Base-by-base conservation (phyloP, 2,329 filamentous ascomycete genomes). In the Colletotrichum chrysophilum region DNA sequence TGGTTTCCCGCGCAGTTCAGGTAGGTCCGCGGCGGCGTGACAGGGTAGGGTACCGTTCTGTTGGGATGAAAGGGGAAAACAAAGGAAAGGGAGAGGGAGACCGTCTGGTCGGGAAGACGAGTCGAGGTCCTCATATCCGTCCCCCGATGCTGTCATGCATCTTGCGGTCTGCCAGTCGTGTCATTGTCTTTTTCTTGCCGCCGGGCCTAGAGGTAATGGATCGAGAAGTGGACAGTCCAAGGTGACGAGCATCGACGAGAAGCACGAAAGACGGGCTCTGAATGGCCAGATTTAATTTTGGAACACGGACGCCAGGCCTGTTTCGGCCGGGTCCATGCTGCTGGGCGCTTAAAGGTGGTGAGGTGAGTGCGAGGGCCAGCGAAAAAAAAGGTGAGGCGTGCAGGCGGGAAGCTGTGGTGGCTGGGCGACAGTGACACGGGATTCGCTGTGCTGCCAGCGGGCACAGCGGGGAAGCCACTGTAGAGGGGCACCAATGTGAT, bases 321-420 rank as follows among this genome's bases (percentile, higher is more conserved):
- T 75, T 71, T 62, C 56, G 72, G 75, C 34, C 65, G 65, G 64
- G 58, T 28, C 67, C 62, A 71, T 71, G 64, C 32, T 68, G 65
- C 62, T 64, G 75, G 75, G 75, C 75, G 75, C 75, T 77, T 77
- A 75, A 56, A 66, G 72, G 43, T n/a, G 60, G 30, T 56, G 60
- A 26, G 43, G 21, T 56, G 12, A 64, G n/a, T 52, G 43, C n/a
- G 43, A 52, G 43, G n/a, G 43, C 43, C 26, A 26, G 48, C 24
- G 48, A 30, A 18, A 34, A 62, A 21, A 21, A 16, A 73, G 65
- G 30, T 56, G 70, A 69, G 60, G 70, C 38, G 36, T 55, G 58
- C 38, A 70, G 34, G 18, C 71, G 52, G 36, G 16, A 61, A 61
- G 61, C 21, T 55, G 71, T 36, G 48, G 67, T 75, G 60, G 71